Base-by-base conservation (phyloP, 2,329 filamentous ascomycete genomes). In the Epichloe hybrida region DNA sequence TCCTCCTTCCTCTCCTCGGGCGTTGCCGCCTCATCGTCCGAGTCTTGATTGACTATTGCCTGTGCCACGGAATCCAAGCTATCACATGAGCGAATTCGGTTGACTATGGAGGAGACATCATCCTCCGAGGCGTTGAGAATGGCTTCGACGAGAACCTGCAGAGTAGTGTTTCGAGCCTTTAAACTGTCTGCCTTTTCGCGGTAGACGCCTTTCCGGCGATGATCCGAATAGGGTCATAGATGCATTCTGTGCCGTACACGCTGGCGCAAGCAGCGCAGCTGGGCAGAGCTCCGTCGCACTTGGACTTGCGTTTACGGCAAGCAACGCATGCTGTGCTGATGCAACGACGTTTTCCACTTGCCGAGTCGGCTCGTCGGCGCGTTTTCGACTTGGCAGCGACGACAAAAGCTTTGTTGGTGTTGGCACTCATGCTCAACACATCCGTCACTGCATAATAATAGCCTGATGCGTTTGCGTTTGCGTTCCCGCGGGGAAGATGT, bases 191-290 rank as follows among this genome's bases (percentile, higher is more conserved):
- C 81, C 66, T 95, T 93, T 68, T 95, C 89, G 62, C 91, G 90
- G 67, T 97, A 97, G 46, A 97, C 93, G 53, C 93, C 93, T 66
- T 97, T 97, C 48, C 93, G 84, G 47, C 93, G 85, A 66, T 96
- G 90, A 66, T 98, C 93, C 52, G 90, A 95, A 63, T 94, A 3
- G 90, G 91, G 63, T 97, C 91, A 73, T 97, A 97, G 57, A 96
- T 76, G 66, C 93, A 96, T 69, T 86, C 81, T 54, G 87, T 93
- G 54, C 81, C 80, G 64, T 98, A 97, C 50, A 97, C 91, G 58
- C 89, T 95, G 55, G 87, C 82, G 68, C 93, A 98, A n/a, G 93
- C 91, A 7, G 91, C 91, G 64, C 93, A 97, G 59, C 87, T 90
- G 5, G 91, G 91, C 5, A 86, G 75, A 51, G 89, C 90, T 53